Percentiles rank a stretch among this genome's conserved stretches.
Conservation (phyloP, 345 rosid genomes). For the Eucalyptus sideroxylon region DNA sequence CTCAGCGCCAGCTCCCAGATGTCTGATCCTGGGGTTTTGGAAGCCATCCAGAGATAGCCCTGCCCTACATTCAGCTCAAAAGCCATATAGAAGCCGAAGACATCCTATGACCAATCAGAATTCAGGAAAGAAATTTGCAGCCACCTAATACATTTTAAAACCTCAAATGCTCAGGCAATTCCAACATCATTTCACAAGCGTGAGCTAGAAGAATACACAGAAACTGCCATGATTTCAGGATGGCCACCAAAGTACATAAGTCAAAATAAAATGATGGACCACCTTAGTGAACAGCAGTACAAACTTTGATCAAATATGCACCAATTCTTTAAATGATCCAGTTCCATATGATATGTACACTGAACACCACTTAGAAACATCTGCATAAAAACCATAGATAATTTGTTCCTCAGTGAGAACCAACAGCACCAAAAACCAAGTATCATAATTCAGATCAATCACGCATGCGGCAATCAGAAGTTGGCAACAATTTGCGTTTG, state of each 20-base stretch:
- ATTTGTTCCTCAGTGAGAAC: background rate
- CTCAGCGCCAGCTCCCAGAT: conserved; percentile 58
- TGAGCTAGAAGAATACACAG: background rate
- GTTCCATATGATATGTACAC: background rate
- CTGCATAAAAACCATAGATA: background rate
- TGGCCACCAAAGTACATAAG: background rate
- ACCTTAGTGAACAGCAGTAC: background rate
- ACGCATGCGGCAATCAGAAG: background rate
- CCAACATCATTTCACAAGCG: background rate
- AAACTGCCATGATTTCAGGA: background rate
- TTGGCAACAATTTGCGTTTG: background rate
- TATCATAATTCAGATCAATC: background rate
- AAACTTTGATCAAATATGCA: background rate
- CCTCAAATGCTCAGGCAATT: background rate
- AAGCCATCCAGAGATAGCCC: conserved; percentile 75
- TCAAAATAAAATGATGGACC: background rate
- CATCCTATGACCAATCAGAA: background rate
- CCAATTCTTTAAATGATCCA: background rate
- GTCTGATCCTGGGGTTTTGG: conserved; percentile 51
- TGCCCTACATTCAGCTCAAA: conserved; percentile 40
- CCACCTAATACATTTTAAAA: background rate
- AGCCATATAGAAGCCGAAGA: background rate
- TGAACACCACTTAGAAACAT: background rate
- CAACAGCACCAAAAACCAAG: background rate
- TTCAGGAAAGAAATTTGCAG: background rate